Evolutionary conservation across 495 filamentous ascomycete genomes (phyloP).

Genomic region (Trichoderma parareesei): DNA sequence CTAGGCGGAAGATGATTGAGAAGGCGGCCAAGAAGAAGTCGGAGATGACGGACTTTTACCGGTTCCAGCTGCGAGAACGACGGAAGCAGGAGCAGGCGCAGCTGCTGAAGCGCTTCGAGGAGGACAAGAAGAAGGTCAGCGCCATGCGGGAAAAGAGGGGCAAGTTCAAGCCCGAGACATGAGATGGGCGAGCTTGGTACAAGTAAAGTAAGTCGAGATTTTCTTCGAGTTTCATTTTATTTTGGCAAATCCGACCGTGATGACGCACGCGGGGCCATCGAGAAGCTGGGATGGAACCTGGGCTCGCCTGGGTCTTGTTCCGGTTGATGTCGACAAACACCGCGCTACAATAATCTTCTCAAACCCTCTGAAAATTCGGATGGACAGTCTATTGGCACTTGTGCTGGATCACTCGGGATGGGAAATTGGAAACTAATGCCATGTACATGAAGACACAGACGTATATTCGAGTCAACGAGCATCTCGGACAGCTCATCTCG

Average conservation of each 20-base stretch:
- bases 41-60: conserved; percentile 75
- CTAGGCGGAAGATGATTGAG: conserved; percentile 66
- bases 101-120: conserved; percentile 56
- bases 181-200: conserved; percentile 13
- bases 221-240: not conserved
- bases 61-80: conserved; percentile 86
- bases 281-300: conserved; percentile 23
- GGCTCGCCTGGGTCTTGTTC: conserved; percentile 17
- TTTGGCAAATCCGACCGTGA: conserved; percentile 26
- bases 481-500: not conserved
- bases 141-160: conserved; percentile 53
- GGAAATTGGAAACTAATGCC: not conserved
- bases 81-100: conserved; percentile 72
- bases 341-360: conserved; percentile 46
- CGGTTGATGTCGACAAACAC: conserved; percentile 37
- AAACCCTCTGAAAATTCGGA: conserved; percentile 30
- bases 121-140: conserved; percentile 52
- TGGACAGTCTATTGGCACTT: not conserved
- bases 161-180: conserved; percentile 46
- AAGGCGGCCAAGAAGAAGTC: conserved; percentile 54
- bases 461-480: not conserved
- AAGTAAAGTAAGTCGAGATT: not conserved
- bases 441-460: not conserved
- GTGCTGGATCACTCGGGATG: not conserved
- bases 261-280: conserved; percentile 50